A percentile compares a stretch with the other conserved stretches of the same genome.
Evolutionary conservation across 495 filamentous ascomycete genomes (phyloP).

Genomic region (Wilcoxina mikolae): DNA sequence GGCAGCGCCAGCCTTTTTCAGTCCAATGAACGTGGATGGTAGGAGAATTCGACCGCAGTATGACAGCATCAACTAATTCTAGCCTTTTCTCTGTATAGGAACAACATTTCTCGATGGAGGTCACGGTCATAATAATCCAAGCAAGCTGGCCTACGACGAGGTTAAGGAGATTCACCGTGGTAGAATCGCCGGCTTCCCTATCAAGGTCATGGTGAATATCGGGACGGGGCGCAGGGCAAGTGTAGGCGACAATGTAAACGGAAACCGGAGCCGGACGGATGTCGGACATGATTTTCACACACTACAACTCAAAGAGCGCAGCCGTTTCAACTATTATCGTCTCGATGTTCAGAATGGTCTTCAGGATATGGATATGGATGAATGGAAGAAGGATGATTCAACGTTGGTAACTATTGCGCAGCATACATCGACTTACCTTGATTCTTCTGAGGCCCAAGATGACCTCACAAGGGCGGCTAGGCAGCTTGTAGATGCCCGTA

Average conservation of each 20-base stretch:
- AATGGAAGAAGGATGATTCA: not conserved
- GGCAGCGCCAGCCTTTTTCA: too few relatives aligned
- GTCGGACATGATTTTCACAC: not conserved
- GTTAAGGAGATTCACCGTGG: not conserved
- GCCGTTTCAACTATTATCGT: not conserved
- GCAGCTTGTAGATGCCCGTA: not conserved
- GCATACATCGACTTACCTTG: not conserved
- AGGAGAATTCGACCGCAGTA: too few relatives aligned
- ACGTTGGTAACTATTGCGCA: not conserved
- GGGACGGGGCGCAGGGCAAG: not conserved
- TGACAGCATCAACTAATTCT: too few relatives aligned
- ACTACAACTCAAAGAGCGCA: not conserved
- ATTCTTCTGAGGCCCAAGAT: not conserved
- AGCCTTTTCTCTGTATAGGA: not conserved
- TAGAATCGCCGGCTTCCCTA: not conserved
- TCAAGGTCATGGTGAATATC: not conserved
- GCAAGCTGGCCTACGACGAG: not conserved
- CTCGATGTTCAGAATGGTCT: not conserved
- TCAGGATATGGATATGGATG: not conserved
- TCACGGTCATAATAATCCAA: not conserved
- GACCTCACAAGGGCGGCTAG: not conserved
- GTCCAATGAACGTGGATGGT: too few relatives aligned
- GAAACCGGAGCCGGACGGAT: not conserved
- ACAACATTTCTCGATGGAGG: not conserved
- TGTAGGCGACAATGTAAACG: not conserved